A percentile compares a stretch with the other conserved stretches of the same genome.
Conservation (phyloP, 495 filamentous ascomycete genomes). For the Penicillium herquei region DNA sequence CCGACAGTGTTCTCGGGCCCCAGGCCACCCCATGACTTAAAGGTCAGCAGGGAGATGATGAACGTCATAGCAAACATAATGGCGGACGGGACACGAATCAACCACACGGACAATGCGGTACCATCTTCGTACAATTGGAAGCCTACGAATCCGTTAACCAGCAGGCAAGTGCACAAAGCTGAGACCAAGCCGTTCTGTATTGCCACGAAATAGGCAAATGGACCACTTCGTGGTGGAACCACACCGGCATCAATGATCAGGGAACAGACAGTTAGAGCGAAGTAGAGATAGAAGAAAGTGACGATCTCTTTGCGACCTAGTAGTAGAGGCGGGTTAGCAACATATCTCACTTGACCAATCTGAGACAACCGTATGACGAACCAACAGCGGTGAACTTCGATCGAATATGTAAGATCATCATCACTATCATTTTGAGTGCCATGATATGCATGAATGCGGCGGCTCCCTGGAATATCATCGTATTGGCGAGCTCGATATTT, state of each 20-base stretch:
- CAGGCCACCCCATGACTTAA: slow-evolving; percentile 87
- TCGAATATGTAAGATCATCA: slow-evolving; percentile 95
- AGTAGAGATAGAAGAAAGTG: slow-evolving; percentile 95
- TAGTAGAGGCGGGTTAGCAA: slow-evolving; percentile 6
- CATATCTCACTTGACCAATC: not conserved
- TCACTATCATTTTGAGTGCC: slow-evolving; percentile 85
- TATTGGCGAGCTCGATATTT: slow-evolving; percentile 95
- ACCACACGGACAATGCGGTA: slow-evolving; percentile 92
- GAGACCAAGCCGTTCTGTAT: slow-evolving; percentile 89
- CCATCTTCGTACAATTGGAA: slow-evolving; percentile 99
- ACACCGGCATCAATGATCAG: slow-evolving; percentile 93
- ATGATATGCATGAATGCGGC: slow-evolving; percentile 90
- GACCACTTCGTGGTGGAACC: slow-evolving; percentile 71
- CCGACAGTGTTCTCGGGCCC: slow-evolving; percentile 81
- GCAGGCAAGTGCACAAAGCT: slow-evolving; percentile 80
- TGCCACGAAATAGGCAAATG: slow-evolving; percentile 89
- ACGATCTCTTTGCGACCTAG: slow-evolving; percentile 97
- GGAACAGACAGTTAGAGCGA: slow-evolving; percentile 83
- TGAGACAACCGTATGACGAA: slow-evolving; percentile 46
- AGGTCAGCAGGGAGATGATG: slow-evolving; percentile 84
- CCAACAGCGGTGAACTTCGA: slow-evolving; percentile 98
- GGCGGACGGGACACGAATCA: slow-evolving; percentile 73
- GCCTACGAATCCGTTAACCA: slow-evolving; percentile 97
- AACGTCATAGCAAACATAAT: slow-evolving; percentile 86
- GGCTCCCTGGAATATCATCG: slow-evolving; percentile 94